Percentiles rank a stretch among this genome's conserved stretches.
These are phyloP conservation scores for Cryptosporidium parvum DNA, from an alignment of 169 alveolate genomes.

Conservation along the genomic window DNA sequence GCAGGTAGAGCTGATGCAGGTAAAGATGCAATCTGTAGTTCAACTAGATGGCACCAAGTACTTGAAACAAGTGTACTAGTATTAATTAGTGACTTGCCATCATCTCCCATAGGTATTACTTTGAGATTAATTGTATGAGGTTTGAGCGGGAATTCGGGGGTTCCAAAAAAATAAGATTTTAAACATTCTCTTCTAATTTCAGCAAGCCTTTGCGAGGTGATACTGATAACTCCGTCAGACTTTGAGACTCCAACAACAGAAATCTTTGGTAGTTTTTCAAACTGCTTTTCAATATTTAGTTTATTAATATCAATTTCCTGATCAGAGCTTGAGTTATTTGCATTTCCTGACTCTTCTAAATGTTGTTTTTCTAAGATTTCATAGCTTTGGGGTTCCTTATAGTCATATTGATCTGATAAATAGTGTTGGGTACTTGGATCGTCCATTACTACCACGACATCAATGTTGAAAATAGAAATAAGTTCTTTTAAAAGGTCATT, in stretches of 20 bases:
- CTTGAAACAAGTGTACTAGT: conserved; percentile 42
- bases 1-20: conserved; percentile 76
- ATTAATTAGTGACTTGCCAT: conserved; percentile 41
- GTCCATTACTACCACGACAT: conserved; percentile 87
- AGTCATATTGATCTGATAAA: conserved; percentile 50
- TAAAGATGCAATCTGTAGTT: conserved; percentile 52
- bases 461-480: conserved; percentile 84
- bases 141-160: conserved; percentile 62
- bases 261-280: conserved; percentile 34
- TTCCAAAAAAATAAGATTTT: conserved; percentile 63
- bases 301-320: neutral
- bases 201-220: conserved; percentile 67
- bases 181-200: conserved; percentile 66
- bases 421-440: conserved; percentile 77
- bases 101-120: conserved; percentile 62
- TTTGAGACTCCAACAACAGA: conserved; percentile 73
- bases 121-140: conserved; percentile 70
- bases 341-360: neutral
- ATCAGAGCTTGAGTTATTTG: neutral
- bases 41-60: conserved; percentile 76
- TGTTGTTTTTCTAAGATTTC: conserved; percentile 33
- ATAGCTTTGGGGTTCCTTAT: conserved; percentile 64
- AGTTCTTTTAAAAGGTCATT: conserved; percentile 82
- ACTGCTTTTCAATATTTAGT: neutral
- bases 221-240: conserved; percentile 72